These are phyloP conservation scores for Amanita jacksonii DNA, from an alignment of 768 basidiomycete genomes.

Conservation along the genomic window DNA sequence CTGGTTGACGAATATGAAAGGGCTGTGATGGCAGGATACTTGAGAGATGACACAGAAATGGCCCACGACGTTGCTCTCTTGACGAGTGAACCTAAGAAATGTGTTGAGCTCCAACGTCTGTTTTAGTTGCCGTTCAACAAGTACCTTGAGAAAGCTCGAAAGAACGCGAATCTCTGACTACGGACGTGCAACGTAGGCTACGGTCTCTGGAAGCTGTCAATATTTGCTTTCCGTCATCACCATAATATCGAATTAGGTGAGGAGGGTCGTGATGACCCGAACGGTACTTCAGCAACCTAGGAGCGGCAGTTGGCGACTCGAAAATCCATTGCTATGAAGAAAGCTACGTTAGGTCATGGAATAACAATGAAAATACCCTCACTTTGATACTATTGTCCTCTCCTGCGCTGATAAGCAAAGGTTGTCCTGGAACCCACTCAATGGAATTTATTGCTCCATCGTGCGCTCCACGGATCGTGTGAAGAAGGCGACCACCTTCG, in stretches of 20 bases:
- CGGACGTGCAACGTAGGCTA: conserved; percentile 80
- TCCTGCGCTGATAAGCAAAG: conserved; percentile 80
- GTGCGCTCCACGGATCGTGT: conserved; percentile 83
- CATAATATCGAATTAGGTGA: conserved; percentile 89
- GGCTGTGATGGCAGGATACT: conserved; percentile 72
- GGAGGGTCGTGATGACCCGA: conserved; percentile 90
- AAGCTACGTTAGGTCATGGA: neutral
- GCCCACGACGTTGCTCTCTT: conserved; percentile 75
- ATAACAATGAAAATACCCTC: conserved; percentile 8
- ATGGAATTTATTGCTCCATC: conserved; percentile 74
- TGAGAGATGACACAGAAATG: conserved; percentile 72
- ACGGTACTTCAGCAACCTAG: conserved; percentile 83
- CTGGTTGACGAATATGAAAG: conserved; percentile 73
- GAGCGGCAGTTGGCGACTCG: conserved; percentile 80
- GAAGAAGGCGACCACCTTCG: conserved; percentile 69
- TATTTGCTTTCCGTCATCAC: conserved; percentile 93
- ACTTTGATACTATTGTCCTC: conserved; percentile 97
- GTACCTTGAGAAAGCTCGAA: conserved; percentile 91
- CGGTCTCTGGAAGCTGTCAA: conserved; percentile 86
- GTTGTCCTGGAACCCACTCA: conserved; percentile 92
- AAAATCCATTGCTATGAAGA: conserved; percentile 88
- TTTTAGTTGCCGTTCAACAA: neutral
- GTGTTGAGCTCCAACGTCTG: neutral
- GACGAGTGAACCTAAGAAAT: conserved; percentile 58
- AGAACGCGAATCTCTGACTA: conserved; percentile 91